These are phyloP conservation scores for Pichia pseudocactophila DNA, from an alignment of 805 yeast species.

Conservation along the genomic window DNA sequence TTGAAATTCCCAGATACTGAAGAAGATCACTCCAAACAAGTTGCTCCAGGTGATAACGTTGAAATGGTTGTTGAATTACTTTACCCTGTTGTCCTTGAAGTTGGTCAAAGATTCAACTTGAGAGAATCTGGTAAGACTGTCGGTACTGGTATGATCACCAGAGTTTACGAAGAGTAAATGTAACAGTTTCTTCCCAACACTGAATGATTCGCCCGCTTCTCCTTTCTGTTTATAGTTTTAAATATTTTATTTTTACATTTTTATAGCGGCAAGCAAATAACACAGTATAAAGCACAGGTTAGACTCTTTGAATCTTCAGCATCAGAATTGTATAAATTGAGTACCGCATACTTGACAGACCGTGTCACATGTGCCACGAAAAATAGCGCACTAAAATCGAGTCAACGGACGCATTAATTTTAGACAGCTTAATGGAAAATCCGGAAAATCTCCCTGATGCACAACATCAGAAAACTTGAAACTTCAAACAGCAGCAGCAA, in stretches of 20 bases:
- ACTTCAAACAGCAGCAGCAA: too few relatives aligned
- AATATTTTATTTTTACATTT: neutral
- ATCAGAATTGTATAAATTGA: too few relatives aligned
- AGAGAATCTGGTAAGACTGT: constrained; percentile 99
- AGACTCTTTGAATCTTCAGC: too few relatives aligned
- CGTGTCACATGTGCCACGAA: too few relatives aligned
- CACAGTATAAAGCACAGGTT: too few relatives aligned
- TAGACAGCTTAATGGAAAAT: too few relatives aligned
- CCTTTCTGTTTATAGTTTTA: constrained; percentile 2
- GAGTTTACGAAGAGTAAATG: constrained; percentile 30
- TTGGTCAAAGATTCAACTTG: constrained; percentile 96
- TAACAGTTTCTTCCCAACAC: neutral
- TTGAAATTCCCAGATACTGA: constrained; percentile 78
- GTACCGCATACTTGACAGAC: too few relatives aligned
- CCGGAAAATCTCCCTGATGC: too few relatives aligned
- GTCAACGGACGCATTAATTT: too few relatives aligned
- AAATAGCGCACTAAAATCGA: too few relatives aligned
- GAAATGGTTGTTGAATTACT: constrained; percentile 90
- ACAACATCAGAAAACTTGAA: too few relatives aligned
- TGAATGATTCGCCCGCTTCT: neutral
- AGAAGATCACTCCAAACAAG: constrained; percentile 80
- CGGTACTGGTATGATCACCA: constrained; percentile 96
- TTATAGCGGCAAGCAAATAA: too few relatives aligned
- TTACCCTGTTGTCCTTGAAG: constrained; percentile 89
- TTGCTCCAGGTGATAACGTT: constrained; percentile 96